phyloP scores from a whole-genome alignment of 805 yeast species.

The Candida ficus region DNA sequence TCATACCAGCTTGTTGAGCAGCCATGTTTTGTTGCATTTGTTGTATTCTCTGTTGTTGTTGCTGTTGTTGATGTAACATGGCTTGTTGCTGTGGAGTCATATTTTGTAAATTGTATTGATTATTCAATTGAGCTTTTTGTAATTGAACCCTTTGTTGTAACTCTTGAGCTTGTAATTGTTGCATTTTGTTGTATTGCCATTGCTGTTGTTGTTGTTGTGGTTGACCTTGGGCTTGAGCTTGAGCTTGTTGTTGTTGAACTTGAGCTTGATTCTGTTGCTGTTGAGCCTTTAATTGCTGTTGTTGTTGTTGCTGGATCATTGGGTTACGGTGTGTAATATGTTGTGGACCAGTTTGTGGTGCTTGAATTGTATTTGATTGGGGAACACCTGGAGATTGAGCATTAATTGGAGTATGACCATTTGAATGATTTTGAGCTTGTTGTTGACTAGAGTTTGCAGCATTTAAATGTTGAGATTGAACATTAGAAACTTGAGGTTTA shows the following conservation, averaged over 20 bases:
- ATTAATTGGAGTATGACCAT: neutral
- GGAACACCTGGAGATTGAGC: neutral
- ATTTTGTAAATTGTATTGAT: slow-evolving; percentile 10
- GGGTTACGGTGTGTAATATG: neutral
- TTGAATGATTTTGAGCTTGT: slow-evolving; percentile 1
- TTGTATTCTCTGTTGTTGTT: slow-evolving; percentile 16
- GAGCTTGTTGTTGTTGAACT: slow-evolving; percentile 2
- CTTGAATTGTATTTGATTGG: slow-evolving; percentile 5
- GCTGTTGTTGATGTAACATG: slow-evolving; percentile 6
- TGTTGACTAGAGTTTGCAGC: neutral
- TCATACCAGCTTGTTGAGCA: slow-evolving; percentile 3
- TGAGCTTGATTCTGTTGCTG: slow-evolving; percentile 5
- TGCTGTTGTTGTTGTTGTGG: slow-evolving; percentile 9
- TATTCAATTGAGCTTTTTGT: slow-evolving; percentile 20
- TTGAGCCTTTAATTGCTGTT: slow-evolving; percentile 3
- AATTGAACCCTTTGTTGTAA: slow-evolving; percentile 22
- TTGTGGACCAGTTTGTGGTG: slow-evolving; percentile 21
- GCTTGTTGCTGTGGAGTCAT: slow-evolving; percentile 13
- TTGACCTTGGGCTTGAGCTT: slow-evolving; percentile 1
- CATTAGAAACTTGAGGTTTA: slow-evolving; percentile 1
- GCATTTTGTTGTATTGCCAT: slow-evolving; percentile 20
- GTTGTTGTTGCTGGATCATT: slow-evolving; percentile 7
- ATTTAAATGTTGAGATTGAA: neutral
- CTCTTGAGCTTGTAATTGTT: slow-evolving; percentile 19
- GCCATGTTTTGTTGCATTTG: slow-evolving; percentile 9